Percentiles rank a stretch among this genome's conserved stretches.
Evolutionary conservation across 2,329 filamentous ascomycete genomes (phyloP).

Genomic region (Botrytis tulipae): DNA sequence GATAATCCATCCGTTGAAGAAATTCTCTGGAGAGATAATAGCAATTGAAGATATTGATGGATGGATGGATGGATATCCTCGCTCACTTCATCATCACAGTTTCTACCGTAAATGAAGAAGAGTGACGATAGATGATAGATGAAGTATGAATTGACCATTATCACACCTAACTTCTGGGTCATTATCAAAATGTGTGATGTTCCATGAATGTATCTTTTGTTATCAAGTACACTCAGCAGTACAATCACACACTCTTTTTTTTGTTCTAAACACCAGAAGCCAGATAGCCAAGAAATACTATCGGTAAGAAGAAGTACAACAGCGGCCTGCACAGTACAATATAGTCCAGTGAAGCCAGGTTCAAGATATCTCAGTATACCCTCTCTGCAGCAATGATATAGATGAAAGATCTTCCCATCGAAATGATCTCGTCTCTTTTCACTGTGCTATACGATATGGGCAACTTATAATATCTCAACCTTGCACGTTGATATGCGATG

Average conservation of each 20-base stretch:
- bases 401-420: neutral
- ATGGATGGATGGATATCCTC: neutral
- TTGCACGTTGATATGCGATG: constrained; percentile 17
- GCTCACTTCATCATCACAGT: neutral
- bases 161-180: neutral
- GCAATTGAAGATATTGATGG: neutral
- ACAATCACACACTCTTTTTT: constrained; percentile 9
- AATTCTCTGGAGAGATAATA: neutral
- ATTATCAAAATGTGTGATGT: constrained; percentile 1
- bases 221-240: neutral
- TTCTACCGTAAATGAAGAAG: neutral
- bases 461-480: constrained; percentile 6
- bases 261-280: constrained; percentile 9
- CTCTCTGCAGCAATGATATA: constrained; percentile 6
- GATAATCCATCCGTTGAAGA: neutral
- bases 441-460: constrained; percentile 10
- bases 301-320: constrained; percentile 13
- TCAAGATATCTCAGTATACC: neutral
- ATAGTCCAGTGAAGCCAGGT: neutral
- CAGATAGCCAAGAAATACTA: constrained; percentile 12
- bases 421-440: constrained; percentile 5
- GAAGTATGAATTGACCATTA: neutral
- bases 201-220: neutral
- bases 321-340: constrained; percentile 5
- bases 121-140: no score